Conservation (phyloP, 805 yeast genomes). For the Ascoidea tarda region DNA sequence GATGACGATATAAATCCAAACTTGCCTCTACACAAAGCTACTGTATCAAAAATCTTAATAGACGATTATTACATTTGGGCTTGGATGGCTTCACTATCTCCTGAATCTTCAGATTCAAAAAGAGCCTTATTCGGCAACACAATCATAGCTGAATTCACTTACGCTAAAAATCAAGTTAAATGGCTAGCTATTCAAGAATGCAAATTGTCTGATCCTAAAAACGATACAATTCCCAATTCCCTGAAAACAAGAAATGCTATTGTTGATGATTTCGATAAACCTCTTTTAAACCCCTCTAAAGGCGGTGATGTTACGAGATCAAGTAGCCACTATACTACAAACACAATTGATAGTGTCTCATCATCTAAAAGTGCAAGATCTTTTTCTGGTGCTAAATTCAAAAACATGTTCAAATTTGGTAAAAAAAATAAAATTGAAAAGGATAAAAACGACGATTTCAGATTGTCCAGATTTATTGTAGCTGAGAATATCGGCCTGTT, state of each 20-base stretch:
- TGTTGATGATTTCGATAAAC: not conserved
- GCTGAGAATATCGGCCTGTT: conserved; percentile 9
- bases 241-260: not conserved
- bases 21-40: conserved; percentile 18
- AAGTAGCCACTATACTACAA: not conserved
- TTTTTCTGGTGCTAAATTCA: not conserved
- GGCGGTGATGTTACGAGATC: not conserved
- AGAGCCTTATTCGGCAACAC: conserved; percentile 71
- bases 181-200: conserved; percentile 70
- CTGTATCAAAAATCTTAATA: conserved; percentile 49
- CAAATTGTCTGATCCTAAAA: conserved; percentile 19
- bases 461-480: not conserved
- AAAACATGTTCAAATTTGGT: not conserved
- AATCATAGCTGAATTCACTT: conserved; percentile 66
- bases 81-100: conserved; percentile 67
- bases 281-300: not conserved
- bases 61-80: conserved; percentile 90
- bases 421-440: not conserved
- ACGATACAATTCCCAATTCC: not conserved
- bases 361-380: not conserved
- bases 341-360: not conserved
- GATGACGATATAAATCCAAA: conserved; percentile 12
- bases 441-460: not conserved
- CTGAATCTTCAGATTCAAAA: conserved; percentile 53
- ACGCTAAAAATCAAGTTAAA: conserved; percentile 59